Base-by-base conservation (phyloP, 208 protist genomes). In the Crithidia fasciculata region DNA sequence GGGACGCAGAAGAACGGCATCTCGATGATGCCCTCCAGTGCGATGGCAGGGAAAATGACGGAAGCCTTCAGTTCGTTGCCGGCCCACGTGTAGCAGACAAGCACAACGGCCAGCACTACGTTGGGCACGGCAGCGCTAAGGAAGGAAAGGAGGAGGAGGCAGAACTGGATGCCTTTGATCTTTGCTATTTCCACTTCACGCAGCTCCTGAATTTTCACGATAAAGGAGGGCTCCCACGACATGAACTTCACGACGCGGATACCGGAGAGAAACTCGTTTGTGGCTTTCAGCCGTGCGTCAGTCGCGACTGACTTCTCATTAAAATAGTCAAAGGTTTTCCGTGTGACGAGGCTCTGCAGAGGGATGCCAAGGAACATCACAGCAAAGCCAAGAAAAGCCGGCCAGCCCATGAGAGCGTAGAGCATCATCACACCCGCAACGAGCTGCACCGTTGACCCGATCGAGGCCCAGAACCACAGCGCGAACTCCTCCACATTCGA, bases 181-280 rank as follows among this genome's bases (percentile, higher is more conserved):
- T 60, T 16, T 55, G 19, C 44, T 71, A 96, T 15, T 70, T 95
- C 85, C 44, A 77, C 55, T 2, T 54, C 16, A 37, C 91, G 71
- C 19, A 80, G 75, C n/a, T 68, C 62, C 28, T 82, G 44, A 53
- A 96, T 76, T 18, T 56, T 37, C 10, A 40, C 40, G 16, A 81
- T 39, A 49, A 96, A 92, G 45, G 54, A 64, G n/a, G 85, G 72
- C 69, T 98, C 95, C 93, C 92, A 98, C 13, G 85, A 86, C 83
- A 93, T 98, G 16, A 98, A 84, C 83, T 98, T 98, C 55, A 93
- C 88, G 1, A 98, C 76, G 36, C 92, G 84, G 10, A 98, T 97
- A 3, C 86, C 86, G 47, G 83, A 80, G 19, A 98, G 56, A 41
- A 97, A 83, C 75, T 98, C 95, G 73, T 94, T 97, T 5, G 91